Evolutionary conservation across 2,329 filamentous ascomycete species (phyloP).

Genomic region (Colletotrichum acutatum): DNA sequence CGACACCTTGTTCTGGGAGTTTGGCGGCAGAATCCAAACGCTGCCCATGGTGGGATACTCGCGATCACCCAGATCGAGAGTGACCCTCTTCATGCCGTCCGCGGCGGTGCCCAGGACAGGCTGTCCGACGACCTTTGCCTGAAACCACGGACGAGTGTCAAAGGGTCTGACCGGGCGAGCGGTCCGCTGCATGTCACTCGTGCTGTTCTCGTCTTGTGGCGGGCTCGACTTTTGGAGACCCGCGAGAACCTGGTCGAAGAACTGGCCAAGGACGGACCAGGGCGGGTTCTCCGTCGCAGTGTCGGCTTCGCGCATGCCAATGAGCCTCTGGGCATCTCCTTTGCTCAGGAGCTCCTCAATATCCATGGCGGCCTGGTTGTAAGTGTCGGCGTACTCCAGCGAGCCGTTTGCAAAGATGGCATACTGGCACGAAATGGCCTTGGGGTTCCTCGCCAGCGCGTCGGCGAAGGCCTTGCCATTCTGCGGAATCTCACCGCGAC

Average conservation of each 20-base stretch:
- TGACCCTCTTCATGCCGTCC: constrained; percentile 30
- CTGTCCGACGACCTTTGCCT: constrained; percentile 18
- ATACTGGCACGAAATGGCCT: constrained; percentile 17
- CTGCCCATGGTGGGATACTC: constrained; percentile 32
- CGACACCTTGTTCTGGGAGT: constrained; percentile 29
- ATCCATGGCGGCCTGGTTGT: constrained; percentile 33
- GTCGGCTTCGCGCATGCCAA: constrained; percentile 32
- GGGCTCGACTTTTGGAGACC: constrained; percentile 22
- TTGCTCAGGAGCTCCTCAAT: constrained; percentile 28
- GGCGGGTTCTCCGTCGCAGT: constrained; percentile 26
- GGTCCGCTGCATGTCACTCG: not conserved
- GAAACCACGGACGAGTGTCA: constrained; percentile 31
- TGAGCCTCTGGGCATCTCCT: constrained; percentile 21
- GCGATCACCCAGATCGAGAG: constrained; percentile 22
- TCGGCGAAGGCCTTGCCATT: constrained; percentile 33
- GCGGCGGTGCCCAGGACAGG: constrained; percentile 6
- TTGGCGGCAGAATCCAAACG: constrained; percentile 30
- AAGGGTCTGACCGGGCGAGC: constrained; percentile 21
- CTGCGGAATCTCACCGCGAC: constrained; percentile 28
- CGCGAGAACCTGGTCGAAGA: constrained; percentile 25
- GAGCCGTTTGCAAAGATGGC: constrained; percentile 33
- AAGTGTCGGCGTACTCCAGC: constrained; percentile 28
- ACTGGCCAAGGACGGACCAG: constrained; percentile 29
- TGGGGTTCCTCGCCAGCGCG: constrained; percentile 17
- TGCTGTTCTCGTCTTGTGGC: not conserved